Evolutionary conservation across 1,284 basidiomycete genomes (phyloP).

Genomic region (Leccinum fuscescens): DNA sequence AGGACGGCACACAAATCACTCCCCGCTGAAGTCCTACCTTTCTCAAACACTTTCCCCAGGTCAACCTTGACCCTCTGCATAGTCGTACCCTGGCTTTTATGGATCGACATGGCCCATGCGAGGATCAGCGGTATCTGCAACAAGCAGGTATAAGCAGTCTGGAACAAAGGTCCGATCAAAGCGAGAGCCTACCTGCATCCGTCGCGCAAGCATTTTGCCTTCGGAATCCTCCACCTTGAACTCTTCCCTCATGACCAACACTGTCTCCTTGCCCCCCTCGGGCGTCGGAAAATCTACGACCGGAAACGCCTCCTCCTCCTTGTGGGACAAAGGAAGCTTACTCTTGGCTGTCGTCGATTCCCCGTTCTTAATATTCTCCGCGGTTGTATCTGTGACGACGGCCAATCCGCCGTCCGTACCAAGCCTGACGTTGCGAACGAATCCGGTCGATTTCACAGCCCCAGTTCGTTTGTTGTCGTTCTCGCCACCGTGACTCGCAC

Average conservation of each 20-base stretch:
- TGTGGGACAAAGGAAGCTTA: neutral
- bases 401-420: conserved; percentile 6
- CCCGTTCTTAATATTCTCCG: conserved; percentile 9
- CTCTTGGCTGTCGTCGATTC: conserved; percentile 1
- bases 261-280: too few relatives aligned
- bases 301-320: too few relatives aligned
- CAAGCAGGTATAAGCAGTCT: neutral
- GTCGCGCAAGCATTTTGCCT: conserved; percentile 62
- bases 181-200: conserved; percentile 41
- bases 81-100: conserved; percentile 79
- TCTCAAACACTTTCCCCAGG: conserved; percentile 67
- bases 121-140: conserved; percentile 60
- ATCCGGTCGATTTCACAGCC: conserved; percentile 23
- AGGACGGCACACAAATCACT: neutral
- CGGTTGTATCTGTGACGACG: neutral
- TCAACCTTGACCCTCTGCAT: conserved; percentile 68
- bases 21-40: conserved; percentile 40
- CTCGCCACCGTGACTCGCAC: conserved; percentile 9
- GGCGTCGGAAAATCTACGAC: too few relatives aligned
- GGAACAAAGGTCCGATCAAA: neutral
- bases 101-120: conserved; percentile 78
- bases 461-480: conserved; percentile 20
- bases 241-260: too few relatives aligned
- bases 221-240: conserved; percentile 58
- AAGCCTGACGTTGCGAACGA: conserved; percentile 24